phyloP scores from a whole-genome alignment of 2,329 filamentous ascomycete species.

The Colletotrichum tofieldiae region DNA sequence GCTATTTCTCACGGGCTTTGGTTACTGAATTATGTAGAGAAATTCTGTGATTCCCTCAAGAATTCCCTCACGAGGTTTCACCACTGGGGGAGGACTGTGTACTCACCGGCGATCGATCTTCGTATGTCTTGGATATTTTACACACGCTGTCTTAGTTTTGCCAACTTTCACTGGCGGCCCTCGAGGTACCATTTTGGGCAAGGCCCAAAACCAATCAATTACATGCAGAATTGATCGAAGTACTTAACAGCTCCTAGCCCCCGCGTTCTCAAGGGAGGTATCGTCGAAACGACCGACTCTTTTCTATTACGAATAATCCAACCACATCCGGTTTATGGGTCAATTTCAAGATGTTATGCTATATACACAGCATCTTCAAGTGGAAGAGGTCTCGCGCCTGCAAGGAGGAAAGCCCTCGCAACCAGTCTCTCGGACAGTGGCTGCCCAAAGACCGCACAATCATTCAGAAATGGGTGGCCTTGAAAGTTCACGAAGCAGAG shows the following conservation, averaged over 20 bases:
- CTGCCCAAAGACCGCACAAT: not conserved
- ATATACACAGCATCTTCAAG: not conserved
- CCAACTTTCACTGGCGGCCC: not conserved
- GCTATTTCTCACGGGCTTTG: not conserved
- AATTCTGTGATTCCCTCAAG: too few relatives aligned
- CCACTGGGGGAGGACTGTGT: not conserved
- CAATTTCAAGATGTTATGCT: not conserved
- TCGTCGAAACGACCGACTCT: not conserved
- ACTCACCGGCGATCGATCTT: not conserved
- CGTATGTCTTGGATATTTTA: not conserved
- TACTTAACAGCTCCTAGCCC: not conserved
- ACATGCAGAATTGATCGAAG: too few relatives aligned
- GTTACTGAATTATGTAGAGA: too few relatives aligned
- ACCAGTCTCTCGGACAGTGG: constrained; percentile 6
- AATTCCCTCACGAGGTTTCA: too few relatives aligned
- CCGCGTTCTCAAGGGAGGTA: not conserved
- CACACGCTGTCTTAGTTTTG: not conserved
- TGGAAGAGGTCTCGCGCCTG: too few relatives aligned
- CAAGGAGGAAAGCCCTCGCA: not conserved
- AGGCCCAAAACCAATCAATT: too few relatives aligned
- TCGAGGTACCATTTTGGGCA: not conserved
- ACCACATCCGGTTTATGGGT: too few relatives aligned
- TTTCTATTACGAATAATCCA: too few relatives aligned
- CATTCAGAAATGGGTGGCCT: not conserved
- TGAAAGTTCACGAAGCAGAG: constrained; percentile 9